Conservation (phyloP, 2,329 filamentous ascomycete species). For the Fusarium camptoceras region DNA sequence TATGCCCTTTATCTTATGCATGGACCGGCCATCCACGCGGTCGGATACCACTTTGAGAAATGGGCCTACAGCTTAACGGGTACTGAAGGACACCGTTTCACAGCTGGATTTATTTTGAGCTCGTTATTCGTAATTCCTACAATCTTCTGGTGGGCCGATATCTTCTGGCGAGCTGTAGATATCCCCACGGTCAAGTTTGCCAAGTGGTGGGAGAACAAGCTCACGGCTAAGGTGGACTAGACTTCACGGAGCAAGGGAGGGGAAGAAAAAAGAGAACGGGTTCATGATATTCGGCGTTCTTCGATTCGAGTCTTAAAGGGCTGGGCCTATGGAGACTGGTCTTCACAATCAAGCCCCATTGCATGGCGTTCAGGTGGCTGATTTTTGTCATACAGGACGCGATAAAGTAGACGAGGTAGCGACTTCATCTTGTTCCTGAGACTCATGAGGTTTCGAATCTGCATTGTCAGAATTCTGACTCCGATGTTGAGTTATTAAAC, state of each 20-base stretch:
- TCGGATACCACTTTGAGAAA: conserved; percentile 64
- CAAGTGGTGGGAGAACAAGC: conserved; percentile 65
- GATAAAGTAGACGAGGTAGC: conserved; percentile 3
- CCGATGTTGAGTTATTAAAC: background rate
- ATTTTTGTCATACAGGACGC: conserved; percentile 20
- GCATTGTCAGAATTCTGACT: background rate
- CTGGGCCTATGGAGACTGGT: conserved; percentile 6
- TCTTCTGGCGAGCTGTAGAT: conserved; percentile 68
- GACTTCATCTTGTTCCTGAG: background rate
- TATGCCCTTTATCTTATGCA: conserved; percentile 73
- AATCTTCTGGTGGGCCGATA: conserved; percentile 66
- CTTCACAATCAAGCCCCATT: background rate
- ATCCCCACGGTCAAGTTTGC: conserved; percentile 67
- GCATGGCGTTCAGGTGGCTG: conserved; percentile 33
- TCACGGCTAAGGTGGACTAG: conserved; percentile 50
- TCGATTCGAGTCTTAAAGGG: conserved; percentile 6
- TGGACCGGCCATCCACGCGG: conserved; percentile 64
- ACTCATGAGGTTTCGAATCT: background rate
- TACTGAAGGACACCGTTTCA: conserved; percentile 59
- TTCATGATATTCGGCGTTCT: conserved; percentile 20
- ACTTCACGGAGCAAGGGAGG: background rate
- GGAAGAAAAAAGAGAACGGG: conserved; percentile 3
- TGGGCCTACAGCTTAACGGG: conserved; percentile 62
- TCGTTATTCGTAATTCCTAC: conserved; percentile 61
- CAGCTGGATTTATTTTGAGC: conserved; percentile 60